Evolutionary conservation across 306 rosid species (phyloP), one percentile per base, ranked within the genome.

Genomic region (Vigna trinervia): DNA sequence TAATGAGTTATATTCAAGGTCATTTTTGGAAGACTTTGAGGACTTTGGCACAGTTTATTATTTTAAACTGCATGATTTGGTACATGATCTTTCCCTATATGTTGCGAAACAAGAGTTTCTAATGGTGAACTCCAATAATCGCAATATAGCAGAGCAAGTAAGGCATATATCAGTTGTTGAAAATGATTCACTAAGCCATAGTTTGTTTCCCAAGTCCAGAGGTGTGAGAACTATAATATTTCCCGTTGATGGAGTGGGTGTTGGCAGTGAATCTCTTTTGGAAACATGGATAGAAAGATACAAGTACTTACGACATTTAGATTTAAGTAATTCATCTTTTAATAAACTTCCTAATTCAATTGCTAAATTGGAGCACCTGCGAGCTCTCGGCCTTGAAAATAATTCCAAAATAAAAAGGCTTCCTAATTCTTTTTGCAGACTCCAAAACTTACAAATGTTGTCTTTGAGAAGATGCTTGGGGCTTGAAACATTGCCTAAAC

Each of bases 1-100:
- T 4, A 2, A 50, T 12, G 56, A 50, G 56, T 14, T 50, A 15
- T 0, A 15, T 50, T 50, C 20, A 4, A 50, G 56, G n/a, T 50
- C 56, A 50, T 50, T 50, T 50, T 8, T 50, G 5, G 56, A 50
- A 7, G 56, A 50, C 6, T 50, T 50, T 50, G 20, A 14, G 20
- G 56, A 50, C 20, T 50, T 50, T 15, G 20, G 56, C 22, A 6
- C 20, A 11, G 0, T 53, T 5, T 50, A 14, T 8, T 50, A 14
- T 15, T 50, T 50, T 7, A 50, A 50, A 50, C 6, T 77, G 10
- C 81, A 77, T 5, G 75, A 77, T 30, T 67, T 68, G 28, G 69
- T 67, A 26, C 81, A 67, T 12, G 75, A 77, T 77, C 75, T 68
- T 56, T 34, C 58, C 3, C 1, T 26, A 8, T 77, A 66, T 43